A percentile compares a stretch with the other conserved stretches of the same genome.
These are phyloP conservation scores for Alternaria solani DNA, from an alignment of 2,329 filamentous ascomycete genomes.

Conservation along the genomic window DNA sequence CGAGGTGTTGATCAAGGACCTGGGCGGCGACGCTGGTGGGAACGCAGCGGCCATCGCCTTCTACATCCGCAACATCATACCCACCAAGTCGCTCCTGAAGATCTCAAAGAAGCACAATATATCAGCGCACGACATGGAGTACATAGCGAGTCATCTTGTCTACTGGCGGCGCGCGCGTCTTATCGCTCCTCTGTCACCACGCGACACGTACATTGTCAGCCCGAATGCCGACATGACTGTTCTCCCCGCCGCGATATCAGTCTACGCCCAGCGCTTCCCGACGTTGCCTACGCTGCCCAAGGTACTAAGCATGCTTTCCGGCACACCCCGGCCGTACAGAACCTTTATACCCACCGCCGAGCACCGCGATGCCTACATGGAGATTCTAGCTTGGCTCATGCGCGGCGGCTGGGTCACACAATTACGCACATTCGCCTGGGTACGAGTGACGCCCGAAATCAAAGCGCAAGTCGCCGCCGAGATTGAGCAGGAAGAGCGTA, in stretches of 20 bases:
- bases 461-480: conserved; percentile 80
- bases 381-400: conserved; percentile 92
- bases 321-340: conserved; percentile 82
- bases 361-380: conserved; percentile 85
- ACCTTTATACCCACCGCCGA: conserved; percentile 85
- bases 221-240: conserved; percentile 83
- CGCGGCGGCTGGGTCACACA: conserved; percentile 94
- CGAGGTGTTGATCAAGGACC: conserved; percentile 75
- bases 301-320: conserved; percentile 84
- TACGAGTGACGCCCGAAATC: conserved; percentile 83
- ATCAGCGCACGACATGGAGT: conserved; percentile 79
- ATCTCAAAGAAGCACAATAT: conserved; percentile 76
- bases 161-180: conserved; percentile 95
- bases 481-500: conserved; percentile 60
- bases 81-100: conserved; percentile 74
- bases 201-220: conserved; percentile 90
- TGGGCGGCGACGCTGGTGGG: conserved; percentile 75
- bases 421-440: conserved; percentile 88
- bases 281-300: conserved; percentile 83
- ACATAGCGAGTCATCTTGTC: conserved; percentile 90
- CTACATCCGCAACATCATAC: conserved; percentile 67
- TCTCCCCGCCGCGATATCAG: conserved; percentile 71
- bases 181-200: conserved; percentile 86
- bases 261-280: conserved; percentile 82
- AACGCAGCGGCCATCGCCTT: conserved; percentile 80